Evolutionary conservation across 805 yeast genomes (phyloP).

Genomic region (Zygosaccharomyces gambellarensis): DNA sequence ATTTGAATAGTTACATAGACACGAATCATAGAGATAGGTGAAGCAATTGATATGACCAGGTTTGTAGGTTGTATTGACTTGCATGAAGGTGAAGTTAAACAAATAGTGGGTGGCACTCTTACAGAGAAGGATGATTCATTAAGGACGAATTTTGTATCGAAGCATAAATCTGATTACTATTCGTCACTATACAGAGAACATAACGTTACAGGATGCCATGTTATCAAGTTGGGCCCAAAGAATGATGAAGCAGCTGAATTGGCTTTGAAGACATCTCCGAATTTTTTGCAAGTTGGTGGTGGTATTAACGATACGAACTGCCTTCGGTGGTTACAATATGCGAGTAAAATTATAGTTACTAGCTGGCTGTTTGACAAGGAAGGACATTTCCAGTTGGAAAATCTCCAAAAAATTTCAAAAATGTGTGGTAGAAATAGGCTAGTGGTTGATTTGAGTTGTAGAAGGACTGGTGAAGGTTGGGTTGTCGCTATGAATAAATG

Average conservation of each 20-base stretch:
- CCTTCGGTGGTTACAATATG: slow-evolving; percentile 66
- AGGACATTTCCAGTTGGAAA: slow-evolving; percentile 46
- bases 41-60: slow-evolving; percentile 54
- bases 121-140: slow-evolving; percentile 40
- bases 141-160: slow-evolving; percentile 74
- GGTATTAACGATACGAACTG: slow-evolving; percentile 81
- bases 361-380: slow-evolving; percentile 68
- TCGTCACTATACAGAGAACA: slow-evolving; percentile 62
- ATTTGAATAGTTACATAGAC: background rate
- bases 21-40: background rate
- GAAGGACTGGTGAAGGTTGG: slow-evolving; percentile 53
- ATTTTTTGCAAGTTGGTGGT: slow-evolving; percentile 81
- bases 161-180: slow-evolving; percentile 67
- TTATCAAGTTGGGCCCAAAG: slow-evolving; percentile 79
- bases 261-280: slow-evolving; percentile 74
- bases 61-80: slow-evolving; percentile 95
- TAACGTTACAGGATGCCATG: slow-evolving; percentile 74
- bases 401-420: slow-evolving; percentile 47
- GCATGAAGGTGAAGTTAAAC: slow-evolving; percentile 92
- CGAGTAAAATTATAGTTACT: slow-evolving; percentile 86
- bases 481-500: slow-evolving; percentile 97
- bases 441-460: slow-evolving; percentile 89
- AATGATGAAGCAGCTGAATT: slow-evolving; percentile 79
- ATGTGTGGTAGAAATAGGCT: slow-evolving; percentile 61
- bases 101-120: slow-evolving; percentile 92